Evolutionary conservation across 192 early-diverging fungal species (phyloP).

Genomic region (Oehlia diaphana): DNA sequence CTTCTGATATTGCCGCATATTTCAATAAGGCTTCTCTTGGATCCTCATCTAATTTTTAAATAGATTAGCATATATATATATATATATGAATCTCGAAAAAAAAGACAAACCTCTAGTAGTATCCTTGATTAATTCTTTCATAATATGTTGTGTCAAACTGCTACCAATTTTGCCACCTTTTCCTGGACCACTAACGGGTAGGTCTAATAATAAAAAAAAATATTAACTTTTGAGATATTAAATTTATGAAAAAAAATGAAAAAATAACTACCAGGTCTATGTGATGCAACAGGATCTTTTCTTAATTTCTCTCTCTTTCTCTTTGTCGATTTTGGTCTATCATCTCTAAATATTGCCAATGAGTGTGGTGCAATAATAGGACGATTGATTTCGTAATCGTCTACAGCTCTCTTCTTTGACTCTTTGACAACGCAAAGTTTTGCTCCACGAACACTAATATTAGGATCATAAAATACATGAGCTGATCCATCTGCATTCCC

Average conservation of each 20-base stretch:
- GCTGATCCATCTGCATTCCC: slow-evolving; percentile 78
- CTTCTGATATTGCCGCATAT: slow-evolving; percentile 76
- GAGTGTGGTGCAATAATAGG: slow-evolving; percentile 89
- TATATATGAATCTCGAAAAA: slow-evolving; percentile 28
- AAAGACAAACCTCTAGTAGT: slow-evolving; percentile 48
- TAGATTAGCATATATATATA: neutral
- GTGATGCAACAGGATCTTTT: slow-evolving; percentile 67
- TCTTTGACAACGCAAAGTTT: slow-evolving; percentile 65
- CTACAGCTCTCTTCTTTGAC: slow-evolving; percentile 63
- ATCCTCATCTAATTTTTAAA: slow-evolving; percentile 74
- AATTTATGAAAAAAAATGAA: neutral
- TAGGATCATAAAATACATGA: slow-evolving; percentile 75
- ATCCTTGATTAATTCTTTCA: slow-evolving; percentile 76
- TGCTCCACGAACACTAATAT: slow-evolving; percentile 66
- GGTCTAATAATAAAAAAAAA: slow-evolving; percentile 37
- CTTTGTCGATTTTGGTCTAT: slow-evolving; percentile 62
- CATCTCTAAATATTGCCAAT: slow-evolving; percentile 83
- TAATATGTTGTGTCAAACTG: slow-evolving; percentile 81
- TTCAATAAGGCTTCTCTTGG: slow-evolving; percentile 89
- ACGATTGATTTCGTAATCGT: slow-evolving; percentile 65
- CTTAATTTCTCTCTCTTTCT: slow-evolving; percentile 73
- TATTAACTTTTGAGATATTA: slow-evolving; percentile 21
- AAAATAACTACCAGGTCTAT: slow-evolving; percentile 59
- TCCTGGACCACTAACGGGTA: slow-evolving; percentile 79
- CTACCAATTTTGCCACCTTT: slow-evolving; percentile 83